These are phyloP conservation scores for Leersia perrieri DNA, from an alignment of 176 grass and related monocot genomes.

Conservation along the genomic window DNA sequence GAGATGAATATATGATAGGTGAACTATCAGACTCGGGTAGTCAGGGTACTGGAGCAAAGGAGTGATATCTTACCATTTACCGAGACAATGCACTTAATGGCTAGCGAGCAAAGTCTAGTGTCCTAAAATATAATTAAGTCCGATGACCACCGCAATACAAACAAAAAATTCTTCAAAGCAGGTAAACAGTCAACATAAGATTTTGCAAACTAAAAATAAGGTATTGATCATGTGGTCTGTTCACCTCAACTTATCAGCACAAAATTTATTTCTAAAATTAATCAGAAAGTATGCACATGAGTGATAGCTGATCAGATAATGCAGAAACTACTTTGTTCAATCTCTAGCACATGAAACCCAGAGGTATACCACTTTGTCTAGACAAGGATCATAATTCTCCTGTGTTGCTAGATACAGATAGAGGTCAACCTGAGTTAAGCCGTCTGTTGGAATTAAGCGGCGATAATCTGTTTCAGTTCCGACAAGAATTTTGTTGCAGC, in stretches of 20 bases:
- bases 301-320: neutral
- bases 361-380: neutral
- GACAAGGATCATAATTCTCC: neutral
- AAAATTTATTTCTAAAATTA: neutral
- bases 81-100: neutral
- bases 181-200: neutral
- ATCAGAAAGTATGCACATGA: neutral
- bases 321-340: neutral
- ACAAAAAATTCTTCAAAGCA: neutral
- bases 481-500: conserved; percentile 70
- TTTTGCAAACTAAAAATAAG: neutral
- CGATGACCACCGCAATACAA: neutral
- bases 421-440: conserved; percentile 49
- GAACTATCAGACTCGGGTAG: neutral
- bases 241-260: neutral
- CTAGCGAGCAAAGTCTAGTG: neutral
- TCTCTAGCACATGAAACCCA: neutral
- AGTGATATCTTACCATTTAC: neutral
- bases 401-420: neutral
- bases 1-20: neutral
- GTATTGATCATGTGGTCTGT: neutral
- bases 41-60: neutral
- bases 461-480: conserved; percentile 77
- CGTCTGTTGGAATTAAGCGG: conserved; percentile 67
- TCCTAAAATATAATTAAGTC: neutral